Evolutionary conservation across 495 filamentous ascomycete genomes (phyloP).

Genomic region (Lentithecium fluviatile): DNA sequence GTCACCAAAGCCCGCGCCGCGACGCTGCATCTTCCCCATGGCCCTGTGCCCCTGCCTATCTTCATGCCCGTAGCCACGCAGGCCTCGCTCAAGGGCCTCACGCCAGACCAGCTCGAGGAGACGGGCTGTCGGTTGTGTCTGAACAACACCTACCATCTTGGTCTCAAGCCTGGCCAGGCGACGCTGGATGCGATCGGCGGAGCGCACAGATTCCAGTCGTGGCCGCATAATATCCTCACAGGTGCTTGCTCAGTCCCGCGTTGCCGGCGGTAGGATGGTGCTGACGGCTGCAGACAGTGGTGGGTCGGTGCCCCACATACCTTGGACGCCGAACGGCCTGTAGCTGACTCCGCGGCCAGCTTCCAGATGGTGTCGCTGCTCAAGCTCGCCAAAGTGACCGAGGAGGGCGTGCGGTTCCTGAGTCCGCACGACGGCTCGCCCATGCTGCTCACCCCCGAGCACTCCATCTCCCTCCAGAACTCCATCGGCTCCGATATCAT

Average conservation of each 20-base stretch:
- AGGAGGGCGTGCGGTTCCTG: slow-evolving; percentile 92
- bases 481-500: slow-evolving; percentile 98
- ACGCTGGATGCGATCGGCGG: slow-evolving; percentile 83
- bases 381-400: slow-evolving; percentile 89
- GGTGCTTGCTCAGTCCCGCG: slow-evolving; percentile 30
- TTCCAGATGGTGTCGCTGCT: slow-evolving; percentile 98
- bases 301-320: slow-evolving; percentile 63
- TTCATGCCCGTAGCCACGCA: slow-evolving; percentile 99
- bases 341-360: slow-evolving; percentile 50
- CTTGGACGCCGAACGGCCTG: slow-evolving; percentile 2
- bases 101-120: slow-evolving; percentile 83
- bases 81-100: slow-evolving; percentile 90
- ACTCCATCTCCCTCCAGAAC: slow-evolving; percentile 95
- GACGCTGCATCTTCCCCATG: slow-evolving; percentile 85
- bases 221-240: slow-evolving; percentile 92
- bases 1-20: slow-evolving; percentile 95
- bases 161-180: slow-evolving; percentile 88
- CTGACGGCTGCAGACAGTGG: slow-evolving; percentile 68
- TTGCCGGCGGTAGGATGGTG: not conserved
- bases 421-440: slow-evolving; percentile 91
- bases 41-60: slow-evolving; percentile 80
- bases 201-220: slow-evolving; percentile 90
- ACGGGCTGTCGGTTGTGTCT: slow-evolving; percentile 88
- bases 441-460: slow-evolving; percentile 98
- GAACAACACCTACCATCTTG: slow-evolving; percentile 97